Evolutionary conservation across 345 rosid species (phyloP).

Genomic region (Kandelia obovata): DNA sequence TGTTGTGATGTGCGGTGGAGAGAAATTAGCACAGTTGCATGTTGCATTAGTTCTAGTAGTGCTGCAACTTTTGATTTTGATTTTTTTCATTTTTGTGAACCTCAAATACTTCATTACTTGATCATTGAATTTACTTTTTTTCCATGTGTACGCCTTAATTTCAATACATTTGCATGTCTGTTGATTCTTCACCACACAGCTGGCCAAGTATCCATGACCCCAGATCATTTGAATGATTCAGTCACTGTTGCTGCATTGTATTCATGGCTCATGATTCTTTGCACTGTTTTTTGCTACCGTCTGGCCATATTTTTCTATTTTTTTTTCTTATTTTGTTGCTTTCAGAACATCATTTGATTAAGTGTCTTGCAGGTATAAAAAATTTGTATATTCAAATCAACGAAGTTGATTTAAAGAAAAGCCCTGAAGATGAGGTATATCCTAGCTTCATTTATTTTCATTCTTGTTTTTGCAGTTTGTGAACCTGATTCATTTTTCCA

Average conservation of each 20-base stretch:
- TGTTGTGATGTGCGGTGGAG: no score
- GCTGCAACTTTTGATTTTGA: no score
- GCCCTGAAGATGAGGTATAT: constrained; percentile 74
- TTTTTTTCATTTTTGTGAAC: no score
- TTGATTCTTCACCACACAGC: not conserved
- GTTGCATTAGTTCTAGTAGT: not conserved
- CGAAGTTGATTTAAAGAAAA: constrained; percentile 52
- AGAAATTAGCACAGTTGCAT: not conserved
- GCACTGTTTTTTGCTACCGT: not conserved
- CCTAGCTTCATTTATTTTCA: not conserved
- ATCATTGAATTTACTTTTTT: not conserved
- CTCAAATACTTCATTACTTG: not conserved
- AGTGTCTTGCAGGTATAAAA: constrained; percentile 53
- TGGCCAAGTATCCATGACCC: not conserved
- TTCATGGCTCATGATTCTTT: constrained; percentile 1
- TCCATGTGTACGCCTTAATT: not conserved
- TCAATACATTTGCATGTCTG: not conserved
- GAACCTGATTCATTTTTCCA: not conserved
- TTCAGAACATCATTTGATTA: constrained; percentile 7
- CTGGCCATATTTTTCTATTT: not conserved
- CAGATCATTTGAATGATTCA: not conserved
- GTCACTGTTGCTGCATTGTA: not conserved
- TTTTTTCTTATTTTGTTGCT: constrained; percentile 2
- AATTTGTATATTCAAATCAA: constrained; percentile 46
- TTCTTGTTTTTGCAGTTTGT: not conserved